Base-by-base conservation (phyloP, 2,329 filamentous ascomycete species). In the Fusarium sp. region DNA sequence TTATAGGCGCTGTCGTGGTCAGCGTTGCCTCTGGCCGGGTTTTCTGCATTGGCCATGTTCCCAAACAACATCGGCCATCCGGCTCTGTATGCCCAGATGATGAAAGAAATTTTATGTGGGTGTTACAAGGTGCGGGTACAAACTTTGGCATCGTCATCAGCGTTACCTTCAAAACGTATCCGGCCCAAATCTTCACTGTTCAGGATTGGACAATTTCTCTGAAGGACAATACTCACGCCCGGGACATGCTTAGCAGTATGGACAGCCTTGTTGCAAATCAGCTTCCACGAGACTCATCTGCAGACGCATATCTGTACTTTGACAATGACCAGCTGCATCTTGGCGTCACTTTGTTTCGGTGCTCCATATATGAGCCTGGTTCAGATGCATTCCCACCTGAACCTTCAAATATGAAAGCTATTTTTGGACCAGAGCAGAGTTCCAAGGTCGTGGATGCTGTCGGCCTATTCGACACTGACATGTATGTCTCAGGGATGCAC, bases 401-500 rank as follows among this genome's bases (percentile, higher is more conserved):
- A 6, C 36, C 54, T 13, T 57, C 57, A 5, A 69, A 33, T 13
- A 20, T 58, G 41, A 17, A 17, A 6, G 6, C 31, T 17, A 15
- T 80, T 35, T 70, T 81, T 47, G 82, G 81, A 4, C 71, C 65
- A 1, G 77, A 78, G 71, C 27, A 72, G 4, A 67, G 69, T 47
- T 67, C 35, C 25, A 76, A 81, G 58, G 41, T 50, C 0, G 80
- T 87, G 11, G 80, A 90, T 59, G 66, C 79, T 37, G 66, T 87
- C 11, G 82, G 76, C 37, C 58, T 89, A 59, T 90, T 90, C 61
- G 83, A 88, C 0, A 78, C 80, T 0, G 87, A 90, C 50, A 86
- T 89, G 83, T 88, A 89, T 76, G 81, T 90, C 75, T 84, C 84
- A 3, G 69, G 63, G 14, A 86, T 90, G 83, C 86, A 90, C 49